Conservation (phyloP, 345 rosid genomes). For the Dovyalis caffra region DNA sequence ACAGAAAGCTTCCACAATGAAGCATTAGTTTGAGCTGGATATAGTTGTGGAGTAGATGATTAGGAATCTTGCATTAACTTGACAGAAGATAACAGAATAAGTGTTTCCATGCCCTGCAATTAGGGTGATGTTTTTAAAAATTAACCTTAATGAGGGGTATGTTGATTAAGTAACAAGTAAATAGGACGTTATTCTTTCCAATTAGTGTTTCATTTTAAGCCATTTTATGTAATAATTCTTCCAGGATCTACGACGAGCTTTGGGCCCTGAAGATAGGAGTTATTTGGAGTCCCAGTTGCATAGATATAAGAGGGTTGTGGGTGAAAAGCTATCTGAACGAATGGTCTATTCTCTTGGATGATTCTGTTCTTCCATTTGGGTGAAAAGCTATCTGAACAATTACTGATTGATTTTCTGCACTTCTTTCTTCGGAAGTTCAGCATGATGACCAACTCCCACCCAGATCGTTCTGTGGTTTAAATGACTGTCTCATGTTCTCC, state of each 20-base stretch:
- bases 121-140: too few relatives aligned
- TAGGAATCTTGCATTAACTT: neutral
- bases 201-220: neutral
- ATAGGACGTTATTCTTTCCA: neutral
- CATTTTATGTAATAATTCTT: neutral
- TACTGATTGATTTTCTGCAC: too few relatives aligned
- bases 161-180: neutral
- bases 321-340: constrained; percentile 61
- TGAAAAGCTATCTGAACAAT: too few relatives aligned
- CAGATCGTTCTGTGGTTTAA: neutral
- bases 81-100: neutral
- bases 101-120: too few relatives aligned
- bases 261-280: constrained; percentile 32
- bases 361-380: constrained; percentile 6
- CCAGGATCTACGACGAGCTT: constrained; percentile 26
- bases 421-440: too few relatives aligned
- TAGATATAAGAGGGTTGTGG: constrained; percentile 60
- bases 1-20: neutral
- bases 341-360: constrained; percentile 62
- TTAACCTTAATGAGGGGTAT: too few relatives aligned
- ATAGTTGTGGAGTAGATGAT: neutral
- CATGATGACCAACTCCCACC: neutral
- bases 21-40: neutral
- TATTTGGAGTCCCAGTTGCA: constrained; percentile 56
- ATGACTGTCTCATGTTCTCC: neutral